Conservation (phyloP, 345 rosid species). For the Theobroma cacao region DNA sequence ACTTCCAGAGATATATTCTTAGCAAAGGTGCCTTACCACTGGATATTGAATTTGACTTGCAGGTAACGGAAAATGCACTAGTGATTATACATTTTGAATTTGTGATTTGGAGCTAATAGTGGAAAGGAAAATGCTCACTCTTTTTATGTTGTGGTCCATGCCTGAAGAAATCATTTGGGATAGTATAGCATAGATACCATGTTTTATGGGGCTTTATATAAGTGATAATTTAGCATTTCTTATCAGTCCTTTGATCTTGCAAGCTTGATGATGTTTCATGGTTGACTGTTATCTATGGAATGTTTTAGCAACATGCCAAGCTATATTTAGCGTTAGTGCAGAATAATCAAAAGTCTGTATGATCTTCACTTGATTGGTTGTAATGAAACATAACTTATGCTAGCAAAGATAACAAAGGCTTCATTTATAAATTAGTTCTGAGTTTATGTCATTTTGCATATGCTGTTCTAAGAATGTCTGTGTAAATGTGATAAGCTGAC, state of each 20-base stretch:
- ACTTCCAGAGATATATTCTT: conserved; percentile 92
- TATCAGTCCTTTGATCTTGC: neutral
- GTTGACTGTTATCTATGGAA: neutral
- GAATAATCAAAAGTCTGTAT: neutral
- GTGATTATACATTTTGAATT: neutral
- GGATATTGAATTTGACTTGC: conserved; percentile 95
- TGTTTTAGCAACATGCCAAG: neutral
- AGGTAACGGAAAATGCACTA: conserved; percentile 38
- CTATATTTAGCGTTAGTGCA: neutral
- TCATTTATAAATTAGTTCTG: neutral
- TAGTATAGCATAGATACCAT: neutral
- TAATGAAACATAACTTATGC: neutral
- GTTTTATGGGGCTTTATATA: neutral
- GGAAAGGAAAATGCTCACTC: neutral
- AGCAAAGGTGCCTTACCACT: conserved; percentile 79
- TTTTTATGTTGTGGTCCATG: neutral
- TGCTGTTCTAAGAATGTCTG: neutral
- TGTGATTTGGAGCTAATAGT: neutral
- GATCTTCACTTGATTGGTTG: neutral
- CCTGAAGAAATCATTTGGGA: neutral
- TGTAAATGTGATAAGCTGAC: conserved; percentile 16
- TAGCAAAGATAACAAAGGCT: neutral
- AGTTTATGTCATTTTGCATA: neutral
- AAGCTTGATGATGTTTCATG: neutral
- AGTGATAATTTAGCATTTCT: neutral